Evolutionary conservation across 805 yeast species (phyloP), one percentile per base, ranked within the genome.

Genomic region (Dipodascopsis uninucleata): DNA sequence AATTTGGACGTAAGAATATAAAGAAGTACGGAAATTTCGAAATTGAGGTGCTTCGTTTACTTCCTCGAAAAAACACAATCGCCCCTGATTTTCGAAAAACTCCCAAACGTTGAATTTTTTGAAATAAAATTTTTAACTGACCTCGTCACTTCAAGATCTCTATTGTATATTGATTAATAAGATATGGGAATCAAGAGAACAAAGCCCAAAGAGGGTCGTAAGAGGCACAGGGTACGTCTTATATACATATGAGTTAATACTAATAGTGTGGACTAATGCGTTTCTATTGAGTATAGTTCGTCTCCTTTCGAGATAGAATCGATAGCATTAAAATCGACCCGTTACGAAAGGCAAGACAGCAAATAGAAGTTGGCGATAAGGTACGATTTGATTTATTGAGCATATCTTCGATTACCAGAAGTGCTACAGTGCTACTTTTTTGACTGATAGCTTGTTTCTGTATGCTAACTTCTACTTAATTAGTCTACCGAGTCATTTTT

Each of bases 291-390:
- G 22, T 10, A 9, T 22, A 48, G 52, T 52, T 47, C 29, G 22
- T 78, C 32, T 85, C 96, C 1, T 93, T 90, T 62, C 78, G 81
- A 52, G 95, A 89, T 56, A 75, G 94, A 45, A 78, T 89, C 16
- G 96, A 90, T 52, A 70, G 83, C 16, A 77, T 90, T 47, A 81
- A 82, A 58, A 87, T 93, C 43, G 96, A 85, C 63, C 86, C 97
- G 4, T 56, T 67, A 6, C 61, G 72, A 26, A 41, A 57, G 32
- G 53, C 58, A 14, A 55, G 53, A 18, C 47, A 58, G 24, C 57
- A 59, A 12, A 52, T 58, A 6, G 67, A 63, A 25, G 31, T 45
- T 14, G 51, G 49, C 9, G 53, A 39, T 8, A 41, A 44, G 22
- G 48, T 52, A 34, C n/a, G 47, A 12, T 17, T 5, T 21, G 6